phyloP scores from a whole-genome alignment of 2,329 filamentous ascomycete genomes.

The Penicillium fuscoglaucum region DNA sequence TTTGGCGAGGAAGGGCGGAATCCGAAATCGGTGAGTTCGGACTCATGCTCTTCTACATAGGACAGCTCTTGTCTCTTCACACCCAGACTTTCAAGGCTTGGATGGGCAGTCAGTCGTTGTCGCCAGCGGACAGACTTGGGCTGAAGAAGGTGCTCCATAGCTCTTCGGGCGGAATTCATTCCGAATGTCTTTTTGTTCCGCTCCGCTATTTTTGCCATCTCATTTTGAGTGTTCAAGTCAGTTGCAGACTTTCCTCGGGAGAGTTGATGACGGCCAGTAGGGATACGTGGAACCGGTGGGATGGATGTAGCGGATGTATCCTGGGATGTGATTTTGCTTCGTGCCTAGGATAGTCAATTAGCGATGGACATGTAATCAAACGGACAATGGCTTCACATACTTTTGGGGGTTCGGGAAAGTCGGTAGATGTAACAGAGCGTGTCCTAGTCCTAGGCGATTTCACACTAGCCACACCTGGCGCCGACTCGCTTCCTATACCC shows the following conservation, averaged over 20 bases:
- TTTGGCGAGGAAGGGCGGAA: slow-evolving; percentile 44
- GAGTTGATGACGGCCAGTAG: slow-evolving; percentile 16
- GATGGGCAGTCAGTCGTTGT: slow-evolving; percentile 34
- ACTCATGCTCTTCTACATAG: slow-evolving; percentile 23
- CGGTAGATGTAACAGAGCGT: slow-evolving; percentile 28
- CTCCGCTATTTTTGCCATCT: slow-evolving; percentile 21
- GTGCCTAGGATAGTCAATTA: neutral
- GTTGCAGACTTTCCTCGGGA: slow-evolving; percentile 22
- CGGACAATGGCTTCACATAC: neutral
- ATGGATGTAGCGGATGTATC: slow-evolving; percentile 7
- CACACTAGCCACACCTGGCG: slow-evolving; percentile 12
- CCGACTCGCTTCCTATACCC: slow-evolving; percentile 24
- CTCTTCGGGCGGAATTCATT: slow-evolving; percentile 20
- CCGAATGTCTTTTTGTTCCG: slow-evolving; percentile 19
- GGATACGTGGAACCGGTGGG: slow-evolving; percentile 5
- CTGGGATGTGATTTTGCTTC: neutral
- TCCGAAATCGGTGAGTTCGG: slow-evolving; percentile 18
- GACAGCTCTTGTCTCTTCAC: slow-evolving; percentile 29
- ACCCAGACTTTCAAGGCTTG: slow-evolving; percentile 36
- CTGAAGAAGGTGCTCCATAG: slow-evolving; percentile 23
- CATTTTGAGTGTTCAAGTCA: slow-evolving; percentile 17
- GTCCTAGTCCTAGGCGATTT: slow-evolving; percentile 16
- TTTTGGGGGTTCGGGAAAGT: slow-evolving; percentile 15
- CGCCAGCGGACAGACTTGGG: slow-evolving; percentile 28
- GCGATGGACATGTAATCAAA: neutral